Evolutionary conservation across 164 flowering plant species (phyloP), one percentile per base, ranked within the genome.

Genomic region (Piper betle): DNA sequence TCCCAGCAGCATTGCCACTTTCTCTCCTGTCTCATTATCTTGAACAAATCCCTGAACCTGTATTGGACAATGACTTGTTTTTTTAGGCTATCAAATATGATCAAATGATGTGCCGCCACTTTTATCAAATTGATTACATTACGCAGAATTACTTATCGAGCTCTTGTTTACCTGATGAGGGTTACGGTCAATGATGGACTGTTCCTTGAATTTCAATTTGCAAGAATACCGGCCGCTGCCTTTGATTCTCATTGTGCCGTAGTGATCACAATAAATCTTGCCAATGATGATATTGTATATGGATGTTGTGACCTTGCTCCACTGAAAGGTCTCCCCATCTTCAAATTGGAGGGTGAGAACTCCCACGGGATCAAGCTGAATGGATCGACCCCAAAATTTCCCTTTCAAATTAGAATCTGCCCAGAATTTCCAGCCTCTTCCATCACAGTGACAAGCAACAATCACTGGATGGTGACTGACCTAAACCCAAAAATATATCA

Each of bases 41-140:
- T 90, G 99, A 64, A 93, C 96, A 75, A 93, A 82, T 50, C 99
- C 97, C 67, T 93, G 99, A 56, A 93, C 96, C 98, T 93, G 33
- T 25, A 25, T 25, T 25, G 33, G 33, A 25, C 33, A 1, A 25
- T 25, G 1, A 25, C 33, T 25, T 25, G 33, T 0, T 25, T 25
- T 25, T 25, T 25, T 25, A 25, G 33, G 33, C 33, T 25, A 25
- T 2, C 33, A 25, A 25, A 25, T 25, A 25, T 25, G 33, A 25
- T 25, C 33, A 25, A 25, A 25, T 25, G 33, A 25, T 25, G 33
- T 25, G 33, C 33, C 33, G 33, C 33, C 33, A 25, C 33, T 25
- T 25, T 25, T 25, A 25, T 25, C 33, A 25, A 25, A 25, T 25
- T 25, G 33, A 25, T 25, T 25, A 25, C 33, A 25, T 25, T 25